phyloP scores from a whole-genome alignment of 768 basidiomycete species.

The Guyanaporus albipodus region DNA sequence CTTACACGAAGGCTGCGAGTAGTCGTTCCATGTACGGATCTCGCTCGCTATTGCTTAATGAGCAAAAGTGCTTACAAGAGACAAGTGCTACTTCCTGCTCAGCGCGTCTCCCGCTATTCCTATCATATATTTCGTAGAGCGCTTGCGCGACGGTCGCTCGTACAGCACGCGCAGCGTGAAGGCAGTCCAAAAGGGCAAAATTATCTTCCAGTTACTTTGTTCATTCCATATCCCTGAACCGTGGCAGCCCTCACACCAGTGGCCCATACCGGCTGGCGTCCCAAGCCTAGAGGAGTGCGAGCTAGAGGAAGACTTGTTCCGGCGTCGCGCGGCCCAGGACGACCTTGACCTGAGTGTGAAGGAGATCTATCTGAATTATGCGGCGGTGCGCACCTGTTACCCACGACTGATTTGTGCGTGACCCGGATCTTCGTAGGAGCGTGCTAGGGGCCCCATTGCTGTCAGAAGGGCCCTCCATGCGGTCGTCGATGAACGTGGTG shows the following conservation, averaged over 20 bases:
- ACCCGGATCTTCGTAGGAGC: conserved; percentile 48
- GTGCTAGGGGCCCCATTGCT: conserved; percentile 63
- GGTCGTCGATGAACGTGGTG: conserved; percentile 42
- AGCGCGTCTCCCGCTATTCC: conserved; percentile 70
- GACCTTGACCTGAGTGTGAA: conserved; percentile 33
- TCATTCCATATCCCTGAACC: conserved; percentile 81
- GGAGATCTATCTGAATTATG: conserved; percentile 30
- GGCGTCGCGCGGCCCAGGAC: conserved; percentile 25
- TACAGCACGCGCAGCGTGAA: conserved; percentile 66
- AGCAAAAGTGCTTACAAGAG: conserved; percentile 4
- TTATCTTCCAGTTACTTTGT: conserved; percentile 65
- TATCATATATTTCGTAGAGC: conserved; percentile 75
- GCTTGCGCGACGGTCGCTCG: conserved; percentile 68
- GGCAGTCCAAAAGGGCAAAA: conserved; percentile 51
- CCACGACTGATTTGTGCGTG: conserved; percentile 16
- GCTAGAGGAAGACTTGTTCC: conserved; percentile 46
- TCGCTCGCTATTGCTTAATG: neutral
- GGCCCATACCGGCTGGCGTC: conserved; percentile 57
- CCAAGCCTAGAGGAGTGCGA: conserved; percentile 60
- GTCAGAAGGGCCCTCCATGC: conserved; percentile 52
- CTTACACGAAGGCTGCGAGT: neutral
- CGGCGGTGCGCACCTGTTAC: conserved; percentile 16
- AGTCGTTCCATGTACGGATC: conserved; percentile 68
- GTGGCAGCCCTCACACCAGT: conserved; percentile 66
- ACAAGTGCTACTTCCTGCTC: conserved; percentile 77